Conservation (phyloP, 2,329 filamentous ascomycete genomes). For the Calycina herbarum region DNA sequence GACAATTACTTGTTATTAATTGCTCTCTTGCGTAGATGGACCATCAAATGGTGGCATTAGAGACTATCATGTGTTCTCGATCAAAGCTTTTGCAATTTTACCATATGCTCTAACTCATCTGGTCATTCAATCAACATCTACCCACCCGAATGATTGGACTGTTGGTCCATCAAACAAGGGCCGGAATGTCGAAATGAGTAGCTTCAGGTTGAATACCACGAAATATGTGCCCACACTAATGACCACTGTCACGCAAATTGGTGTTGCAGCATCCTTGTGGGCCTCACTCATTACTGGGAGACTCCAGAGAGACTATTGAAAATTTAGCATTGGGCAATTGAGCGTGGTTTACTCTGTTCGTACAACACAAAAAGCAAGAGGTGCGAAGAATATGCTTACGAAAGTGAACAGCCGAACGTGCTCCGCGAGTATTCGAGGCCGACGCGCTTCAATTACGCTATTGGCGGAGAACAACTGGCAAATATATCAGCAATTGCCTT, state of each 20-base stretch:
- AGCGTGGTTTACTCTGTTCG: not conserved
- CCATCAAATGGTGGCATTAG: not conserved
- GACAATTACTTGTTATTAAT: not conserved
- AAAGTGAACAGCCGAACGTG: conserved; percentile 5
- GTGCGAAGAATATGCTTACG: conserved; percentile 9
- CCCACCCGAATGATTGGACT: not conserved
- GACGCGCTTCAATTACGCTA: conserved; percentile 10
- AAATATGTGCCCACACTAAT: conserved; percentile 4
- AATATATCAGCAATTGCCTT: not conserved
- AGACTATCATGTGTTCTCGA: not conserved
- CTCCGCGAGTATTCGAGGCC: not conserved
- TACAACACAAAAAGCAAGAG: conserved; percentile 8
- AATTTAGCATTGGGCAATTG: not conserved
- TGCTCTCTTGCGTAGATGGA: not conserved
- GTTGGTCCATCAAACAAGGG: not conserved
- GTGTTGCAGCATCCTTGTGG: conserved; percentile 6
- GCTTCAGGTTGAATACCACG: conserved; percentile 9
- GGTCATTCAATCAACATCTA: too few relatives aligned
- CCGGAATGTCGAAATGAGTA: conserved; percentile 1
- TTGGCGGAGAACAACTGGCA: not conserved
- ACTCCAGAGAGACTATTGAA: conserved; percentile 11
- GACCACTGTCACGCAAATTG: not conserved
- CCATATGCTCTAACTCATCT: not conserved
- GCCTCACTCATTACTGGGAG: not conserved
- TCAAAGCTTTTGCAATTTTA: not conserved